Evolutionary conservation across 768 basidiomycete genomes (phyloP).

Genomic region (Boletus vinaceobasis): DNA sequence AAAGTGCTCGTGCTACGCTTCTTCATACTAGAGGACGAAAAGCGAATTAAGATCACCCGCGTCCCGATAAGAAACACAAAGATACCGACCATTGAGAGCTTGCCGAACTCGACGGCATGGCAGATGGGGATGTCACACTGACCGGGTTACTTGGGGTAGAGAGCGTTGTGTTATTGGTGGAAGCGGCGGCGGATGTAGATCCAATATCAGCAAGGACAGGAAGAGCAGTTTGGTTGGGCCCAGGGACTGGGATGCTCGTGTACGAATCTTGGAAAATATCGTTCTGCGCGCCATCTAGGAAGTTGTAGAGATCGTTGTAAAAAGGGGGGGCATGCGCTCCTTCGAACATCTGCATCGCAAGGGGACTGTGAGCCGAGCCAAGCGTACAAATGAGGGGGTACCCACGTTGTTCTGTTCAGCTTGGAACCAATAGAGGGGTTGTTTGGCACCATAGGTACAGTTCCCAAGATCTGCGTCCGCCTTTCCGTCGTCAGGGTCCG

Average conservation of each 20-base stretch:
- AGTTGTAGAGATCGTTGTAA: slow-evolving; percentile 71
- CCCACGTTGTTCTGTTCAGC: slow-evolving; percentile 58
- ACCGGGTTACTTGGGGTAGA: not conserved
- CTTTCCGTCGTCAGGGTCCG: slow-evolving; percentile 49
- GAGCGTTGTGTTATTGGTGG: not conserved
- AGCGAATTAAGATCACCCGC: not conserved
- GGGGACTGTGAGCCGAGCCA: not conserved
- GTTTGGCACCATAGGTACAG: slow-evolving; percentile 71
- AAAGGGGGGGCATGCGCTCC: slow-evolving; percentile 57
- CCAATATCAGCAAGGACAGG: slow-evolving; percentile 12
- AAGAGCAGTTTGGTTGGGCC: slow-evolving; percentile 33
- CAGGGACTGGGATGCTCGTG: slow-evolving; percentile 40
- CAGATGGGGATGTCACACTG: not conserved
- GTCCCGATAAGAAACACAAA: not conserved
- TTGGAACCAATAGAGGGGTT: slow-evolving; percentile 71
- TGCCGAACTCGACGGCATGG: not conserved
- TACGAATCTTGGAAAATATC: slow-evolving; percentile 71
- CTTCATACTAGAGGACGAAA: not conserved
- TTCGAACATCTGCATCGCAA: slow-evolving; percentile 55
- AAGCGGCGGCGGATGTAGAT: not conserved
- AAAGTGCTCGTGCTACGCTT: not conserved
- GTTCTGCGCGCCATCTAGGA: slow-evolving; percentile 64
- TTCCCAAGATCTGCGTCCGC: slow-evolving; percentile 47
- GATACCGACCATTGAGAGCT: slow-evolving; percentile 14
- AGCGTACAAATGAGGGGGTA: not conserved